Evolutionary conservation across 257 asterid genomes (phyloP).

Genomic region (Asclepias syriaca): DNA sequence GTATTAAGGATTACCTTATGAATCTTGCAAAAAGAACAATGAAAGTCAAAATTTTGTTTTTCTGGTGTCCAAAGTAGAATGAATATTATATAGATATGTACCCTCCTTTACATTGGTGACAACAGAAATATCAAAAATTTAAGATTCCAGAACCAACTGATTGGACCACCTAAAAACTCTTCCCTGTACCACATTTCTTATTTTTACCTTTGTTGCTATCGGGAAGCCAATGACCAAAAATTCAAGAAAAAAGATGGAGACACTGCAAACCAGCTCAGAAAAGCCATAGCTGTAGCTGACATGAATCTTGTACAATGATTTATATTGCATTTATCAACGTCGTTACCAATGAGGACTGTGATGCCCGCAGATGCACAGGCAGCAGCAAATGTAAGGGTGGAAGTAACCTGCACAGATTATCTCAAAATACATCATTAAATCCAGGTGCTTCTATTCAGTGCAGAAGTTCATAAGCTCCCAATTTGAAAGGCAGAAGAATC

Average conservation of each 20-base stretch:
- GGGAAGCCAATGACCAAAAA: constrained; percentile 78
- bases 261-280: constrained; percentile 78
- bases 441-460: neutral
- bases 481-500: neutral
- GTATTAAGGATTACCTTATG: neutral
- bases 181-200: neutral
- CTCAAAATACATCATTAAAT: neutral
- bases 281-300: constrained; percentile 92
- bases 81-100: neutral
- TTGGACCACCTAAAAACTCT: neutral
- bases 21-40: neutral
- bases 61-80: neutral
- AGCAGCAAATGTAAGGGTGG: constrained; percentile 85
- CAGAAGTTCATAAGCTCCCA: neutral
- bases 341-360: constrained; percentile 83
- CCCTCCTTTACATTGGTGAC: constrained; percentile 2
- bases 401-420: constrained; percentile 52
- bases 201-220: constrained; percentile 14
- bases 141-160: neutral
- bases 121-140: neutral
- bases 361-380: constrained; percentile 94
- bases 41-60: neutral
- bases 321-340: constrained; percentile 53
- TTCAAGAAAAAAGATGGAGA: constrained; percentile 71
- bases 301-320: constrained; percentile 83